Percentiles rank a stretch among this genome's conserved stretches.
Evolutionary conservation across 352 stramenopile genomes (phyloP).

Genomic region (Paralagenidium karlingii): DNA sequence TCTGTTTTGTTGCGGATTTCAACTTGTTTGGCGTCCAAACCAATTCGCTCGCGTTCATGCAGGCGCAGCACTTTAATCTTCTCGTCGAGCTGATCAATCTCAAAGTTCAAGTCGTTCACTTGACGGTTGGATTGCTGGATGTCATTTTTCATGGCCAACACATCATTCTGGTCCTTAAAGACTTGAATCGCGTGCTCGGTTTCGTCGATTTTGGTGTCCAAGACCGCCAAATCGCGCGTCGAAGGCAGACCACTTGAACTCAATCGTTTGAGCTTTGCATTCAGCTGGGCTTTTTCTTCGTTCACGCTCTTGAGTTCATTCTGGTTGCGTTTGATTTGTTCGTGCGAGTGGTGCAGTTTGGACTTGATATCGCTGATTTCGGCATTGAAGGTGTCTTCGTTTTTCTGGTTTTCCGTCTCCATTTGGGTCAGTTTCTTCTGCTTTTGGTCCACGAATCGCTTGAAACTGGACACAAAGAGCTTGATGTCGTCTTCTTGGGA

Average conservation of each 20-base stretch:
- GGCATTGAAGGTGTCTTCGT: slow-evolving; percentile 27
- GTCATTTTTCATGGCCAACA: slow-evolving; percentile 18
- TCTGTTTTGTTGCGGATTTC: slow-evolving; percentile 31
- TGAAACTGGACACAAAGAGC: slow-evolving; percentile 33
- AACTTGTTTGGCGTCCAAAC: slow-evolving; percentile 30
- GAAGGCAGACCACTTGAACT: slow-evolving; percentile 20
- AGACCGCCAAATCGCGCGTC: slow-evolving; percentile 29
- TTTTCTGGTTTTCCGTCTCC: slow-evolving; percentile 22
- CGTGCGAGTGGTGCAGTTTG: slow-evolving; percentile 28
- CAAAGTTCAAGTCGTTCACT: slow-evolving; percentile 25
- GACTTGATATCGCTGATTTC: slow-evolving; percentile 20
- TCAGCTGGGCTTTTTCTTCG: slow-evolving; percentile 24
- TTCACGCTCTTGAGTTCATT: slow-evolving; percentile 21
- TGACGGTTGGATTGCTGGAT: slow-evolving; percentile 28
- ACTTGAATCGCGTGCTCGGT: slow-evolving; percentile 24
- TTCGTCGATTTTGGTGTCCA: slow-evolving; percentile 28
- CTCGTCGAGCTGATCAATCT: slow-evolving; percentile 25
- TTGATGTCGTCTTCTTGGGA: slow-evolving; percentile 38
- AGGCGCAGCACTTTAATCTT: slow-evolving; percentile 40
- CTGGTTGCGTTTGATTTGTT: slow-evolving; percentile 35
- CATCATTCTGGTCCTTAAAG: slow-evolving; percentile 28
- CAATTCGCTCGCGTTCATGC: slow-evolving; percentile 29
- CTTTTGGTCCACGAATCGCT: slow-evolving; percentile 27
- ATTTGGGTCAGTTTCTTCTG: slow-evolving; percentile 16
- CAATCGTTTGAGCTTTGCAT: slow-evolving; percentile 23